A percentile compares a stretch with the other conserved stretches of the same genome.
These are phyloP conservation scores for Mesembryanthemum crystallinum DNA, from an alignment of 148 eudicot genomes.

Conservation along the genomic window DNA sequence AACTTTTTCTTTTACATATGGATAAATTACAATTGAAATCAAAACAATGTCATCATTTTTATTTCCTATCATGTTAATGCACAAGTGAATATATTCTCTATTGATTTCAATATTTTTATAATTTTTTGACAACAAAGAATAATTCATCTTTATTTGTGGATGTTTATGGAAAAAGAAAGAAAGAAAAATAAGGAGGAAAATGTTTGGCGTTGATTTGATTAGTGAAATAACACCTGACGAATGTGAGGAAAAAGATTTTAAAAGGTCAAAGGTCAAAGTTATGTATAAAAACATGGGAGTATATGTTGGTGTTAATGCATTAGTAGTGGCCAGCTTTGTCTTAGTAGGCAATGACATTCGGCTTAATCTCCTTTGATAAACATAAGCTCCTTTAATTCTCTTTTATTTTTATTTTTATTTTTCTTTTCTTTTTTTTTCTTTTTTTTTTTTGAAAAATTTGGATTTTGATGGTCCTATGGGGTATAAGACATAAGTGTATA, in stretches of 20 bases:
- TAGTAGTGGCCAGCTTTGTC: slow-evolving; percentile 27
- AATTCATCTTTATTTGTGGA: not conserved
- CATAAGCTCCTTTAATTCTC: too few species aligned
- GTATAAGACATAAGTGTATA: too few species aligned
- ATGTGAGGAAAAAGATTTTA: not conserved
- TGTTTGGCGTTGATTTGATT: not conserved
- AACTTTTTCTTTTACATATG: too few species aligned
- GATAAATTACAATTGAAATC: too few species aligned
- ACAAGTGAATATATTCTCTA: too few species aligned
- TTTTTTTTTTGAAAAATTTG: too few species aligned
- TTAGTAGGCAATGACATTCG: not conserved
- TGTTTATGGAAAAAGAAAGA: not conserved
- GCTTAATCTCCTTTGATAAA: too few species aligned
- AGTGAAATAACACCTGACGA: not conserved
- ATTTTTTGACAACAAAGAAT: not conserved
- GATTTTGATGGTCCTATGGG: too few species aligned
- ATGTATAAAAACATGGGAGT: not conserved
- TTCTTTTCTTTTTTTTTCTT: too few species aligned
- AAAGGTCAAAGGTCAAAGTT: slow-evolving; percentile 9
- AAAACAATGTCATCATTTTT: too few species aligned
- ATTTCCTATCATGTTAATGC: not conserved
- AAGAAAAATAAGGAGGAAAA: too few species aligned
- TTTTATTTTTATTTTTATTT: too few species aligned
- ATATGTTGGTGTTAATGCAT: slow-evolving; percentile 15
- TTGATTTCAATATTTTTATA: not conserved